Evolutionary conservation across 257 asterid genomes (phyloP).

Genomic region (Eucommia ulmoides): DNA sequence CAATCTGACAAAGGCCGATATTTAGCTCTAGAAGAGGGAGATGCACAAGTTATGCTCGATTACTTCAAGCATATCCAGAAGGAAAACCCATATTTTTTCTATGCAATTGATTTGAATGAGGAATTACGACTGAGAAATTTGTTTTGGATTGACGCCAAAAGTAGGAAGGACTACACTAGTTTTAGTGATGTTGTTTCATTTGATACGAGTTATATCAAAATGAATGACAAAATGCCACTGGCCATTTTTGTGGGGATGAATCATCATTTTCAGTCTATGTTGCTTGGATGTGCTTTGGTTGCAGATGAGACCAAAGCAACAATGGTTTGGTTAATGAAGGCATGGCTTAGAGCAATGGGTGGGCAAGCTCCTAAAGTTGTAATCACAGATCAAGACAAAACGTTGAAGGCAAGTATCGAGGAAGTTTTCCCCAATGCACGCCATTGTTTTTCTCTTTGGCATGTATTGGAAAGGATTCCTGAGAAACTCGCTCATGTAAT

Average conservation of each 20-base stretch:
- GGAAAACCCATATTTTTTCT: neutral
- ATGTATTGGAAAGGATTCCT: neutral
- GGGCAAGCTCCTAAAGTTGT: neutral
- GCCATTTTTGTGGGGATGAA: neutral
- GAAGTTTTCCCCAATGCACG: neutral
- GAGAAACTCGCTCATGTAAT: neutral
- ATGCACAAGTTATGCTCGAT: neutral
- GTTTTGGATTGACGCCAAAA: constrained; percentile 2
- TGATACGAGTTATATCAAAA: neutral
- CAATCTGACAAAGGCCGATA: constrained; percentile 47
- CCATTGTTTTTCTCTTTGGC: constrained; percentile 1
- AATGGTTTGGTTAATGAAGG: neutral
- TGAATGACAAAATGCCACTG: neutral
- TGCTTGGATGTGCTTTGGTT: constrained; percentile 3
- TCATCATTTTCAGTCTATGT: neutral
- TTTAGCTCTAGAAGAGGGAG: constrained; percentile 75
- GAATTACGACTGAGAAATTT: neutral
- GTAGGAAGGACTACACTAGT: neutral
- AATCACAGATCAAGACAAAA: neutral
- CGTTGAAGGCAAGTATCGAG: neutral
- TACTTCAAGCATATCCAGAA: neutral
- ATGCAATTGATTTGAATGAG: neutral
- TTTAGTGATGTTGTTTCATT: neutral
- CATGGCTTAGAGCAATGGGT: neutral
- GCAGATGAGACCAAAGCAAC: neutral